Percentiles rank a stretch among this genome's conserved stretches.
phyloP scores from a whole-genome alignment of 2,329 filamentous ascomycete species.

The Fusarium phyllophilum region DNA sequence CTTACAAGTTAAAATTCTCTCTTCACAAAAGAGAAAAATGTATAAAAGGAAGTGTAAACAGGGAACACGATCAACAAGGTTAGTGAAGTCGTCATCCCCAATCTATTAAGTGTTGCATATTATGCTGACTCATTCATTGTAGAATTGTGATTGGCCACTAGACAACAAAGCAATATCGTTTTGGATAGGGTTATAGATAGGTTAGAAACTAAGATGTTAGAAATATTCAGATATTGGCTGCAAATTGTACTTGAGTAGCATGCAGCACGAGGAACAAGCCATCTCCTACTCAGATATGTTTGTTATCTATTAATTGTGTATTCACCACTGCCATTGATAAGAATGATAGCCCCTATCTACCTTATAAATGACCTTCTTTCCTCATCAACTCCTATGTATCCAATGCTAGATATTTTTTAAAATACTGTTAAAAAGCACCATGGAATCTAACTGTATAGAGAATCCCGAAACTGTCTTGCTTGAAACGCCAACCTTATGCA shows the following conservation, averaged over 20 bases:
- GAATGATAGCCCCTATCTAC: constrained; percentile 2
- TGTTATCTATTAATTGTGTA: background rate
- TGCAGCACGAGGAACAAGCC: background rate
- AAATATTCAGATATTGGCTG: background rate
- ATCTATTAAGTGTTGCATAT: background rate
- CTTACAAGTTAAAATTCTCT: background rate
- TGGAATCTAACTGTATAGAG: constrained; percentile 26
- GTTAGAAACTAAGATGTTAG: background rate
- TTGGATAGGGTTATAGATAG: background rate
- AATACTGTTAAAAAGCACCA: background rate
- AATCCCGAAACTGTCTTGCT: constrained; percentile 14
- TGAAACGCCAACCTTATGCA: constrained; percentile 42
- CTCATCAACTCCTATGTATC: background rate
- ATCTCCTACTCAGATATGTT: background rate
- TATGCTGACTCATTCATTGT: constrained; percentile 24
- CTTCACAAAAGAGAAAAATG: background rate
- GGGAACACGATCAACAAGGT: background rate
- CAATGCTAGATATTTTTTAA: constrained; percentile 5
- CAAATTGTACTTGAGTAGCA: background rate
- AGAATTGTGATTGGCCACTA: background rate
- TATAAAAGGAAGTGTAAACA: background rate
- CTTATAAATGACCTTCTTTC: background rate
- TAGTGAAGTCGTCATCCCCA: constrained; percentile 10
- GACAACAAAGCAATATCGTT: background rate
- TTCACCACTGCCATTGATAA: background rate